These are phyloP conservation scores for Saturnispora serradocipensis DNA, from an alignment of 805 yeast species.

Conservation along the genomic window DNA sequence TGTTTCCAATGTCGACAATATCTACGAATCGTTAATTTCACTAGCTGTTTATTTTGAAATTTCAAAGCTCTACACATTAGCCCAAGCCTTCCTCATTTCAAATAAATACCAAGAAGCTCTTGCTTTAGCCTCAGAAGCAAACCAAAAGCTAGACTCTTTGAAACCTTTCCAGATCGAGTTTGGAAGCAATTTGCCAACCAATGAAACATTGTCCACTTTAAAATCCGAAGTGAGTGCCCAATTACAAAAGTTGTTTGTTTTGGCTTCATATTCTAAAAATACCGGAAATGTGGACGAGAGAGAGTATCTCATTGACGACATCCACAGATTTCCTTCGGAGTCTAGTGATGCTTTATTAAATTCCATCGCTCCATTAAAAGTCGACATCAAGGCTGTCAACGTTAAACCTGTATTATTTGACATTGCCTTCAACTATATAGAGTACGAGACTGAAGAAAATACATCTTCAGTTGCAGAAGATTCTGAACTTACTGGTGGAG, in stretches of 20 bases:
- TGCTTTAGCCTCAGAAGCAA: constrained; percentile 32
- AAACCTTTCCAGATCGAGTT: constrained; percentile 12
- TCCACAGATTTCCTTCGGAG: constrained; percentile 23
- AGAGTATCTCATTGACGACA: constrained; percentile 22
- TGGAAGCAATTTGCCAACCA: constrained; percentile 33
- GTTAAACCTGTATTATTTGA: constrained; percentile 90
- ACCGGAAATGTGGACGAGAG: constrained; percentile 2
- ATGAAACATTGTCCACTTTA: constrained; percentile 25
- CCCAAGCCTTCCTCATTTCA: constrained; percentile 34
- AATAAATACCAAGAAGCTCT: constrained; percentile 40
- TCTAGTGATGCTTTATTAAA: constrained; percentile 25
- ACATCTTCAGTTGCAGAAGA: constrained; percentile 8
- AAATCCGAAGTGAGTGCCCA: constrained; percentile 14
- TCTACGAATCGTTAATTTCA: constrained; percentile 43
- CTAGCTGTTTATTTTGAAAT: constrained; percentile 41
- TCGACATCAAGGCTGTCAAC: constrained; percentile 48
- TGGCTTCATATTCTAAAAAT: constrained; percentile 36
- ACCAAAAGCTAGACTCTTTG: neutral
- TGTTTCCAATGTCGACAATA: constrained; percentile 74
- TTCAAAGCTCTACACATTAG: constrained; percentile 35
- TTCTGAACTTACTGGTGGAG: constrained; percentile 11
- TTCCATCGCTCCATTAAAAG: constrained; percentile 23
- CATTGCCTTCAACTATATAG: constrained; percentile 75
- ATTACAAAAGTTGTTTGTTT: constrained; percentile 32
- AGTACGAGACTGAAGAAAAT: constrained; percentile 31